Conservation (phyloP, 78 protist genomes). For the Pigoraptor vietnamica region DNA sequence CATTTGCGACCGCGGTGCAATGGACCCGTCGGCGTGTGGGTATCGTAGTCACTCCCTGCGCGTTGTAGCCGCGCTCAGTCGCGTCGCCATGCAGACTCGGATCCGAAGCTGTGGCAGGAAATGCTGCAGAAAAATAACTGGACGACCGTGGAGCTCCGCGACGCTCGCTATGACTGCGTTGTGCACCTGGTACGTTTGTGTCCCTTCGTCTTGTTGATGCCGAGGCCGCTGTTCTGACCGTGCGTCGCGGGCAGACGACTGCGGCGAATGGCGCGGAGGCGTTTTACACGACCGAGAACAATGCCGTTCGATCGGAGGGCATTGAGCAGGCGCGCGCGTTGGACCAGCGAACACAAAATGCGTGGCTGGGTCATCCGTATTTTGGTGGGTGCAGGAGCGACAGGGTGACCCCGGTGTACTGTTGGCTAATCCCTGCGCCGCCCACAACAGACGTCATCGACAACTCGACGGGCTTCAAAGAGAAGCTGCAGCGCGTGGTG, state of each 20-base stretch:
- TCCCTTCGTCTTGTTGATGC: neutral
- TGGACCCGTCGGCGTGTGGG: slow-evolving; percentile 21
- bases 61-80: neutral
- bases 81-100: neutral
- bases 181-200: neutral
- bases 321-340: neutral
- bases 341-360: neutral
- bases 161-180: slow-evolving; percentile 2
- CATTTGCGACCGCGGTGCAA: slow-evolving; percentile 20
- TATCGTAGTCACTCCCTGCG: neutral
- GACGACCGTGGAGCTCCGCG: slow-evolving; percentile 2
- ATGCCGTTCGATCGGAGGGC: slow-evolving; percentile 1
- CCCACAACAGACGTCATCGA: neutral
- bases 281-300: slow-evolving; percentile 5
- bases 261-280: slow-evolving; percentile 33
- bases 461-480: slow-evolving; percentile 4
- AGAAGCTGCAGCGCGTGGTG: slow-evolving; percentile 10
- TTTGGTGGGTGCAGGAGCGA: too few relatives aligned
- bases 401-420: too few relatives aligned
- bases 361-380: slow-evolving; percentile 29
- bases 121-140: neutral
- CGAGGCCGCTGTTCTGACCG: neutral
- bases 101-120: neutral
- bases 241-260: neutral
- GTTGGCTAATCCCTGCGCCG: neutral